phyloP scores from a whole-genome alignment of 2,329 filamentous ascomycete species.

The Colletotrichum endophyticum region DNA sequence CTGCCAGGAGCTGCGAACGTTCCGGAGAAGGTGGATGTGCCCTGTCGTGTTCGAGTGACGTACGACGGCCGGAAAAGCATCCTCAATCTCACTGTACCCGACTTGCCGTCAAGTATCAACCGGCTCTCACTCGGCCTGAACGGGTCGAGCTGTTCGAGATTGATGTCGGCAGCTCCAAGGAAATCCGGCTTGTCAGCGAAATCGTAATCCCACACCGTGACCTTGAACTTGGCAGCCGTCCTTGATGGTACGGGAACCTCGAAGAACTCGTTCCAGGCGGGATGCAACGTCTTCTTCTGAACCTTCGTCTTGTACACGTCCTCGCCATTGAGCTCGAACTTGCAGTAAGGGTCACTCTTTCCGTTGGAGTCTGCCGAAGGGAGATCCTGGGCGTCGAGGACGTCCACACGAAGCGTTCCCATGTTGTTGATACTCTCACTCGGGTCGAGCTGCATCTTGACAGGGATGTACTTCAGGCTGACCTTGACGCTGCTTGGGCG shows the following conservation, averaged over 20 bases:
- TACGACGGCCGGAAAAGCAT: slow-evolving; percentile 94
- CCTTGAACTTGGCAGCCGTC: slow-evolving; percentile 81
- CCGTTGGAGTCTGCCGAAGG: slow-evolving; percentile 95
- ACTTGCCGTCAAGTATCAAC: slow-evolving; percentile 85
- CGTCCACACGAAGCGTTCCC: slow-evolving; percentile 91
- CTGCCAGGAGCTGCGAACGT: slow-evolving; percentile 88
- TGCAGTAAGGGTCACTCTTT: slow-evolving; percentile 96
- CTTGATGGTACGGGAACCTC: slow-evolving; percentile 83
- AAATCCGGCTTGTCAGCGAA: slow-evolving; percentile 95
- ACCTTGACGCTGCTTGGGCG: slow-evolving; percentile 81
- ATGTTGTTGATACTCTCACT: slow-evolving; percentile 99
- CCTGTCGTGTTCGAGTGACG: slow-evolving; percentile 83
- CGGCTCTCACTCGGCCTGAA: slow-evolving; percentile 80
- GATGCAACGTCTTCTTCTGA: slow-evolving; percentile 95
- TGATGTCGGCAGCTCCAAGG: slow-evolving; percentile 78
- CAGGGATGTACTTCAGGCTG: slow-evolving; percentile 91
- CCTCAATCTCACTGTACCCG: slow-evolving; percentile 79
- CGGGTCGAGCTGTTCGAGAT: slow-evolving; percentile 81
- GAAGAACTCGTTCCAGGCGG: slow-evolving; percentile 96
- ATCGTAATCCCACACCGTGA: slow-evolving; percentile 93
- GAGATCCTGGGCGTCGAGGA: slow-evolving; percentile 85
- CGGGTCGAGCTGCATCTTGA: slow-evolving; percentile 92
- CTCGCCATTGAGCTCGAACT: slow-evolving; percentile 87
- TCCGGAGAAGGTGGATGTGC: slow-evolving; percentile 90
- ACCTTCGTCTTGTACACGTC: slow-evolving; percentile 95